These are phyloP conservation scores for Penicillium psychrosexuale DNA, from an alignment of 2,329 filamentous ascomycete species.

Conservation along the genomic window DNA sequence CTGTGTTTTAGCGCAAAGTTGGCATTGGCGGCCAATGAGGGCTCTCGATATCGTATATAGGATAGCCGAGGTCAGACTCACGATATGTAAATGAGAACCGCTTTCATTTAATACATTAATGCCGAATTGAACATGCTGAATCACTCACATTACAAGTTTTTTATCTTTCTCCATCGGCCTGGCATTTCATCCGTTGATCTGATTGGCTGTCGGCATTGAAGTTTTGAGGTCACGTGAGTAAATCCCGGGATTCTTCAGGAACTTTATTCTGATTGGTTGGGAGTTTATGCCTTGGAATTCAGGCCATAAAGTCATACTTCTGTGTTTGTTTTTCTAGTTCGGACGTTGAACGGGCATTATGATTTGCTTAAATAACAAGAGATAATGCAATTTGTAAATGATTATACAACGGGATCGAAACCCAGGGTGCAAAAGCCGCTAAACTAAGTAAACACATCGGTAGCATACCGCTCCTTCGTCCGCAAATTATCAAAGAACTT, in stretches of 20 bases:
- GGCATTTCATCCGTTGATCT: neutral
- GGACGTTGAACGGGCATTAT: no score
- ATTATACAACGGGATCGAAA: neutral
- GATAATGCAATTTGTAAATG: neutral
- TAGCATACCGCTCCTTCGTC: slow-evolving; percentile 56
- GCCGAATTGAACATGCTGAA: neutral
- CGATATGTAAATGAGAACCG: neutral
- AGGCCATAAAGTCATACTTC: neutral
- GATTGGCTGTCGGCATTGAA: neutral
- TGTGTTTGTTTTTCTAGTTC: no score
- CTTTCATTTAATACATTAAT: neutral
- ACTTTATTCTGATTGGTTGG: slow-evolving; percentile 5
- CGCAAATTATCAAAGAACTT: slow-evolving; percentile 28
- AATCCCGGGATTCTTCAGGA: neutral
- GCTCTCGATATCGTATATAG: neutral
- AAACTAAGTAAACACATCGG: slow-evolving; percentile 54
- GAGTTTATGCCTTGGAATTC: fast-evolving
- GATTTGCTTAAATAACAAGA: neutral
- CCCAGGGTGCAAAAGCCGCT: neutral
- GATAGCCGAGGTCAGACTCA: neutral
- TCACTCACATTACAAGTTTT: neutral
- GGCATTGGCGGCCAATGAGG: neutral
- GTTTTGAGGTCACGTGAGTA: neutral
- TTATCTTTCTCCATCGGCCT: neutral
- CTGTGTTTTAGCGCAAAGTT: slow-evolving; percentile 13